A percentile compares a stretch with the other conserved stretches of the same genome.
Evolutionary conservation across 1,284 basidiomycete genomes (phyloP).

Genomic region (Ceratobasidium sp.): DNA sequence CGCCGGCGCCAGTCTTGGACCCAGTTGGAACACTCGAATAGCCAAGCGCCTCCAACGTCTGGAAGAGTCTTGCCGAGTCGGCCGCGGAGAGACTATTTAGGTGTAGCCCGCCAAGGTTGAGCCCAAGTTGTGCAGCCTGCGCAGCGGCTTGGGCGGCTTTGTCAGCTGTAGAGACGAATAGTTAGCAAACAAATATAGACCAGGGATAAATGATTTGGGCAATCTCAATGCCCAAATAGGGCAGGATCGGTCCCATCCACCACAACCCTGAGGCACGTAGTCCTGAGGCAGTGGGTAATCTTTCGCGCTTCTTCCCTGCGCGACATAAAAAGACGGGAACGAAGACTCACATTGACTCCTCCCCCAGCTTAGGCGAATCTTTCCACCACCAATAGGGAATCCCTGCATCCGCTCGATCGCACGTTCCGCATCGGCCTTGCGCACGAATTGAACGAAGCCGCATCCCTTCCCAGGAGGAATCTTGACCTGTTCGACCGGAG

Average conservation of each 20-base stretch:
- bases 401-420: conserved; percentile 97
- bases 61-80: conserved; percentile 38
- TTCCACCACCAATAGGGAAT: conserved; percentile 88
- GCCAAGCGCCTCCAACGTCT: conserved; percentile 34
- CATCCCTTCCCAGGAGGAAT: conserved; percentile 95
- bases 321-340: not conserved
- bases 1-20: not conserved
- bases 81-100: conserved; percentile 35
- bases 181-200: conserved; percentile 6
- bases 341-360: conserved; percentile 80
- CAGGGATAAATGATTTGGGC: conserved; percentile 9
- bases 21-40: conserved; percentile 29
- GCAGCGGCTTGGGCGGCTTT: conserved; percentile 87
- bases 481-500: conserved; percentile 68
- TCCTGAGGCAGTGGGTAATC: not conserved
- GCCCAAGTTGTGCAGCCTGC: conserved; percentile 47
- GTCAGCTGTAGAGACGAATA: conserved; percentile 55
- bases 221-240: not conserved
- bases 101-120: conserved; percentile 38
- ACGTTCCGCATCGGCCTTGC: conserved; percentile 87
- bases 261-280: not conserved
- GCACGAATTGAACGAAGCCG: conserved; percentile 93
- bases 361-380: conserved; percentile 92
- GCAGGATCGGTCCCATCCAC: conserved; percentile 2
- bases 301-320: not conserved